Evolutionary conservation across 2,329 filamentous ascomycete species (phyloP).

Genomic region (Curvularia lunata): DNA sequence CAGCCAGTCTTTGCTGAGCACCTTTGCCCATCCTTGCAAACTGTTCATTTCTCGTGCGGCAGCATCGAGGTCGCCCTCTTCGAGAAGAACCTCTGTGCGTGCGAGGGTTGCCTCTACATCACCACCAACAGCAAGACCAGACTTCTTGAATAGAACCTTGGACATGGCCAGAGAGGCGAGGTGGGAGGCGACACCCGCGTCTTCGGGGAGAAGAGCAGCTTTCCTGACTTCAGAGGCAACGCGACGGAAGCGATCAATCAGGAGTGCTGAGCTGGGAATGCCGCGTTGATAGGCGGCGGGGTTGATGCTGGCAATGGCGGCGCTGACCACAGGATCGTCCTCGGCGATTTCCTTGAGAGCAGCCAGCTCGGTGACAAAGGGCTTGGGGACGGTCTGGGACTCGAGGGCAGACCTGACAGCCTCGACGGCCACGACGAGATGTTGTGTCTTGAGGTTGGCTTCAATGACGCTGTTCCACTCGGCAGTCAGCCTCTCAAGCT

Average conservation of each 20-base stretch:
- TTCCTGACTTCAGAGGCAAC: conserved; percentile 93
- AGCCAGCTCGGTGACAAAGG: conserved; percentile 90
- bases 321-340: conserved; percentile 84
- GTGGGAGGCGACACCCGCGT: conserved; percentile 93
- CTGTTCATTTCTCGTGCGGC: conserved; percentile 96
- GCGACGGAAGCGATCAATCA: conserved; percentile 94
- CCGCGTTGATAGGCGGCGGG: conserved; percentile 92
- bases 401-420: conserved; percentile 85
- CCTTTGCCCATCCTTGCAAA: conserved; percentile 92
- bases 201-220: conserved; percentile 87
- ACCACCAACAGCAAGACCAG: conserved; percentile 72
- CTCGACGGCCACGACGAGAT: conserved; percentile 94
- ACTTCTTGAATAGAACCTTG: conserved; percentile 96
- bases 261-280: conserved; percentile 79
- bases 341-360: conserved; percentile 90
- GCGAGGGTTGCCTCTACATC: conserved; percentile 95
- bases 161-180: conserved; percentile 88
- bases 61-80: conserved; percentile 90
- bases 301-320: conserved; percentile 96
- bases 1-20: conserved; percentile 92
- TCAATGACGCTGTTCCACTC: conserved; percentile 93
- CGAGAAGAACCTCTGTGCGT: conserved; percentile 84
- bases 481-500: conserved; percentile 84
- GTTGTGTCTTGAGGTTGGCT: conserved; percentile 88
- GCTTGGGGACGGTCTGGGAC: conserved; percentile 73